Base-by-base conservation (phyloP, 2,329 filamentous ascomycete genomes). In the Zasmidium cellare region DNA sequence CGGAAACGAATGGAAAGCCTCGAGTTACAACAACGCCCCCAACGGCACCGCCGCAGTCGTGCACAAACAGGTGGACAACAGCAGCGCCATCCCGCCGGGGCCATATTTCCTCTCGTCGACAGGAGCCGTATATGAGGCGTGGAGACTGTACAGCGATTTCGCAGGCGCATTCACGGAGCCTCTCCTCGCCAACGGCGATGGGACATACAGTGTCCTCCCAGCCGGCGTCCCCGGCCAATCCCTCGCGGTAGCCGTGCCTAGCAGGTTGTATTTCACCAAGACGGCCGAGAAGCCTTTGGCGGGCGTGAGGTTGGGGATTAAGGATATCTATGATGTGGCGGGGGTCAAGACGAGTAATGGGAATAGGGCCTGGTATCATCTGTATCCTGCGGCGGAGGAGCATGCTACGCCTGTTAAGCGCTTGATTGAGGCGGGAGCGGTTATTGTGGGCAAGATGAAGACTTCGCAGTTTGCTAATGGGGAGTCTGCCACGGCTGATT, bases 321-420 rank as follows among this genome's bases (percentile, higher is more conserved):
- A 88, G 68, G 86, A 88, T 62, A 83, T 87, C 48, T 85, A 79
- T 65, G 77, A 85, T 60, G 71, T 87, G 41, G 77, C 79, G 20
- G 86, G 86, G 1, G 70, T 86, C 0, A 77, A 77, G 12, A 86
- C 83, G 0, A 78, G 78, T 1, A 76, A 82, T 28, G 86, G 85
- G 0, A 87, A 84, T 55, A 75, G 82, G 28, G 81, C 84, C 1
- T 88, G 82, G 77, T 80, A 79, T 20, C 73, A 80, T 31, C 70
- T 88, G 2, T 82, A 85, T 54, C 73, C 76, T 1, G 66, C 76
- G 2, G 73, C 77, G 0, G 76, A 72, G 1, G 67, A 65, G 2
- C 86, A 82, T 1, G 80, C 82, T 0, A 67, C 78, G 0, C 75
- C 81, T 1, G 77, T 86, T 0, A 80, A 84, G 51, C 75, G 77